Percentiles rank a stretch among this genome's conserved stretches.
These are phyloP conservation scores for Tetracentron sinense DNA, from an alignment of 164 flowering plant genomes.

Conservation along the genomic window DNA sequence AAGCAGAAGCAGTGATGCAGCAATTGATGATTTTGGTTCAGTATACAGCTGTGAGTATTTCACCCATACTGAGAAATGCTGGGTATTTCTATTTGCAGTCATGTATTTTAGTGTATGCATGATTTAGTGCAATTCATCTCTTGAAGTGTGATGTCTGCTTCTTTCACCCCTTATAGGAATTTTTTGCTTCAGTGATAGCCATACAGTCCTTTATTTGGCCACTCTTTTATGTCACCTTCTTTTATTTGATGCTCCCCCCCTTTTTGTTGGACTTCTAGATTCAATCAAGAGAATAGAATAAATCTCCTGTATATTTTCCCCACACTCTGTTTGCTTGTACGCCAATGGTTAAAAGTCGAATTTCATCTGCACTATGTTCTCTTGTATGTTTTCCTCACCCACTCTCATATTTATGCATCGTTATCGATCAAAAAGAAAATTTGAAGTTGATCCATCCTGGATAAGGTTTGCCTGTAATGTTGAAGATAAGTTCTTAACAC, in stretches of 20 bases:
- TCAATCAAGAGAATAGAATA: background rate
- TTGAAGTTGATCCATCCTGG: too few species aligned
- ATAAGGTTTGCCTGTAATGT: too few species aligned
- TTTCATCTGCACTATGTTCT: background rate
- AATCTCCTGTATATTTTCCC: background rate
- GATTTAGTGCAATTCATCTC: background rate
- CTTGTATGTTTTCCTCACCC: too few species aligned
- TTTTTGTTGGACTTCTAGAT: background rate
- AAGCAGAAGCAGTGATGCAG: slow-evolving; percentile 64
- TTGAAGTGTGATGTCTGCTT: background rate
- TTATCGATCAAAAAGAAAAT: too few species aligned
- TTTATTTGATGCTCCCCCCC: background rate
- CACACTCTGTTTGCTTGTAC: background rate
- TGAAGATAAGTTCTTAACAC: too few species aligned
- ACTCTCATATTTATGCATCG: too few species aligned
- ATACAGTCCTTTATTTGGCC: background rate
- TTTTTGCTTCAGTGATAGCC: background rate
- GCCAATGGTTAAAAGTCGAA: too few species aligned
- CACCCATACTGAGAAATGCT: background rate
- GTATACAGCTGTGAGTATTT: slow-evolving; percentile 74
- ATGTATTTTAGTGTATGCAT: background rate
- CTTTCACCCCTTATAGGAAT: background rate
- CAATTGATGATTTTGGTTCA: slow-evolving; percentile 69
- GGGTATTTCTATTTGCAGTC: background rate
- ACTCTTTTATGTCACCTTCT: background rate